Evolutionary conservation across 1,284 basidiomycete species (phyloP).

Genomic region (Anthracocystis panici-leucophaei): DNA sequence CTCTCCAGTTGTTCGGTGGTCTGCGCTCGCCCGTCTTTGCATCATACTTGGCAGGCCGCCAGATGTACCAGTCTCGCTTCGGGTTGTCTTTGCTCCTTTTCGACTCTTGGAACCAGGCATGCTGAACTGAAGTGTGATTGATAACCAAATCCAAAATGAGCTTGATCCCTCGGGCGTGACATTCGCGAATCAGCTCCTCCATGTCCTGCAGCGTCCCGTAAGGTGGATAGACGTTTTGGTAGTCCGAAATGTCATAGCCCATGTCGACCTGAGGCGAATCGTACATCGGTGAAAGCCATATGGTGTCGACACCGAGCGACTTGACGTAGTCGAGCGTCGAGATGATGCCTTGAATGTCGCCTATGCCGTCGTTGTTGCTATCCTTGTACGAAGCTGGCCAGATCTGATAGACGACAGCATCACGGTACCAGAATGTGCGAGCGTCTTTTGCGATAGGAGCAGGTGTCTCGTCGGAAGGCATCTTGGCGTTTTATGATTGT

Average conservation of each 20-base stretch:
- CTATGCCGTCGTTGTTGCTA: constrained; percentile 80
- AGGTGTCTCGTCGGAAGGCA: constrained; percentile 7
- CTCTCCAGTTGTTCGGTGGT: constrained; percentile 79
- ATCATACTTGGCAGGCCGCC: constrained; percentile 77
- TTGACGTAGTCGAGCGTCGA: constrained; percentile 79
- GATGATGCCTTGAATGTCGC: constrained; percentile 80
- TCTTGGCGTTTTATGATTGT: neutral
- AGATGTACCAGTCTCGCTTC: constrained; percentile 81
- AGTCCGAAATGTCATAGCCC: constrained; percentile 75
- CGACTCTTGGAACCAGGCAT: constrained; percentile 79
- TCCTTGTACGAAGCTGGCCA: constrained; percentile 81
- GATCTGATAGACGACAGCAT: constrained; percentile 71
- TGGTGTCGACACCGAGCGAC: constrained; percentile 77
- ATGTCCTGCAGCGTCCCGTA: constrained; percentile 81
- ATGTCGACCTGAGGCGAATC: constrained; percentile 78
- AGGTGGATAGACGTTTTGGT: constrained; percentile 77
- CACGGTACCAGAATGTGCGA: constrained; percentile 35
- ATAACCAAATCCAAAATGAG: constrained; percentile 83
- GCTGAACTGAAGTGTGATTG: constrained; percentile 79
- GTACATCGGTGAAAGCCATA: constrained; percentile 83
- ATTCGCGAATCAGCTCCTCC: constrained; percentile 76
- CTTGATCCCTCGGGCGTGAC: constrained; percentile 79
- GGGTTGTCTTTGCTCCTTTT: constrained; percentile 74
- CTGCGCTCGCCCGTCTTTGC: constrained; percentile 65
- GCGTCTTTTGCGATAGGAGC: neutral